phyloP scores from a whole-genome alignment of 2,329 filamentous ascomycete genomes.

The Diplodia intermedia region DNA sequence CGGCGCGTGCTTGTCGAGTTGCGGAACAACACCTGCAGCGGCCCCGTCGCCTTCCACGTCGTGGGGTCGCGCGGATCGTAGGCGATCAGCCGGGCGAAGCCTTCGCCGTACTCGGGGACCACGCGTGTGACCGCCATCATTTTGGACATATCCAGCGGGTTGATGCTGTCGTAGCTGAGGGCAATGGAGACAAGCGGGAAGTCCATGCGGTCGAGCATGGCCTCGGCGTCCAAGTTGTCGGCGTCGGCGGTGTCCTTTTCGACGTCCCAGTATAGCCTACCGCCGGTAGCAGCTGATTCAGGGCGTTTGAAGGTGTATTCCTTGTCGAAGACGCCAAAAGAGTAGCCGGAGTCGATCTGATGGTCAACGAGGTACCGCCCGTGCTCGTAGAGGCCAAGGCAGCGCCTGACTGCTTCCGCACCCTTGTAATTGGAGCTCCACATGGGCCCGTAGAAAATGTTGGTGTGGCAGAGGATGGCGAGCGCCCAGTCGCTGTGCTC shows the following conservation, averaged over 20 bases:
- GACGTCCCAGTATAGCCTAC: constrained; percentile 42
- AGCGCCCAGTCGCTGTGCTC: constrained; percentile 41
- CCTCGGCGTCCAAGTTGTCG: constrained; percentile 7
- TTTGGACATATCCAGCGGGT: constrained; percentile 39
- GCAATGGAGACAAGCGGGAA: constrained; percentile 50
- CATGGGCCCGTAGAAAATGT: constrained; percentile 42
- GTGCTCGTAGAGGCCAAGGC: constrained; percentile 31
- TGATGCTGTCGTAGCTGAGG: constrained; percentile 44
- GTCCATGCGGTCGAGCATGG: constrained; percentile 46
- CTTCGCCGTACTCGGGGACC: constrained; percentile 39
- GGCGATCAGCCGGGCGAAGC: constrained; percentile 39
- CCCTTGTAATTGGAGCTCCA: constrained; percentile 38
- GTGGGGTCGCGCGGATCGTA: constrained; percentile 39
- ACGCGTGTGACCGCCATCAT: constrained; percentile 38
- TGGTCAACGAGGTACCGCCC: constrained; percentile 44
- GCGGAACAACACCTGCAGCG: constrained; percentile 45
- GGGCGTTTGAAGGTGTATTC: constrained; percentile 47
- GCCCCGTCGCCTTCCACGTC: constrained; percentile 41
- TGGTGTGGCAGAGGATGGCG: constrained; percentile 44
- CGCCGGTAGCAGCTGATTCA: constrained; percentile 40
- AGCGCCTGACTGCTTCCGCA: constrained; percentile 31
- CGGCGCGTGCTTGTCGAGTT: constrained; percentile 48
- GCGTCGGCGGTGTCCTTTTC: constrained; percentile 34
- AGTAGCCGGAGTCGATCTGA: constrained; percentile 45
- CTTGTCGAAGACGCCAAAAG: constrained; percentile 51